Evolutionary conservation across 768 basidiomycete species (phyloP), one percentile per base, ranked within the genome.

Genomic region (Suillus variegatus): DNA sequence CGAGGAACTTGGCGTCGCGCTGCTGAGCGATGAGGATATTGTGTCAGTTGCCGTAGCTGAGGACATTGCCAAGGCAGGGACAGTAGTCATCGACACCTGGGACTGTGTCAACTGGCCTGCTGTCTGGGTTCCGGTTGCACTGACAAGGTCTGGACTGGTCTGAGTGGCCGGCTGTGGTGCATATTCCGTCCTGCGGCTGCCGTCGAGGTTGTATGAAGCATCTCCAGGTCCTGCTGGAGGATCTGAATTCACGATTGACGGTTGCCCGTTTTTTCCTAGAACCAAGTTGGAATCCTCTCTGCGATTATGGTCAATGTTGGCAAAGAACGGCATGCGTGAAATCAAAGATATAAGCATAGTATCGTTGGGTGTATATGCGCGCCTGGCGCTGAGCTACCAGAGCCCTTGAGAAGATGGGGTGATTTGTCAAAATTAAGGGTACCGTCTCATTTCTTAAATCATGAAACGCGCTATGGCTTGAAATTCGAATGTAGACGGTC

Each of bases 41-140:
- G 55, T 20, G 6, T 55, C 40, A 14, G 61, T 63, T 25, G 47
- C 41, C 32, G 64, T 52, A 55, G 64, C 36, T 47, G 75, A 65
- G 5, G 69, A 72, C 13, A 22, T 41, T 60, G 25, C 10, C 40
- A 41, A 28, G 25, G 40, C 57, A 13, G 22, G 40, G 16, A 41
- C 22, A 22, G 18, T 43, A 16, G 40, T 60, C 40, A 40, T 18
- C 18, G 10, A 60, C 9, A 16, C 25, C 25, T 40, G 7, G 0
- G 40, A 43, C 40, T 60, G 40, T 43, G 40, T 60, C 6, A 20
- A 20, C 25, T 28, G 40, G 40, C 18, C 40, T 60, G 10, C 57
- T 41, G 57, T 60, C 25, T 41, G 40, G 1, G 9, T 41, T 13
- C 40, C 57, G 10, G 40, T 28, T 60, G 40, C 40, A 40, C 25